Percentiles rank a stretch among this genome's conserved stretches.
Conservation (phyloP, 352 stramenopile species). For the Pythium periplocum region DNA sequence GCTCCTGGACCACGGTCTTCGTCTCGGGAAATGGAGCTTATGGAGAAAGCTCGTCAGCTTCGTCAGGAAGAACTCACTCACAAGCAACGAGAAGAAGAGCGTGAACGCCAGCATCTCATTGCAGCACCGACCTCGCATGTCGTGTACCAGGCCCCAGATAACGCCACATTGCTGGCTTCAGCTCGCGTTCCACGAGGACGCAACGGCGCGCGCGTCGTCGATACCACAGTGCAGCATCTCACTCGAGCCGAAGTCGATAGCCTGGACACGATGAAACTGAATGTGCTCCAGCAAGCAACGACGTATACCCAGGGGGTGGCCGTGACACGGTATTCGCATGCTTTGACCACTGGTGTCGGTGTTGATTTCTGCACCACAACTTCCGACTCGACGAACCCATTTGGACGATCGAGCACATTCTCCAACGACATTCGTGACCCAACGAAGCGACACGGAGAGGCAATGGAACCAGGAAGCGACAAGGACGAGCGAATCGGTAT, state of each 20-base stretch:
- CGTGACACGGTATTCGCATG: constrained; percentile 69
- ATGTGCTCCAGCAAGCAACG: constrained; percentile 22
- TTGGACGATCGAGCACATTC: constrained; percentile 62
- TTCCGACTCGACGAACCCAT: constrained; percentile 53
- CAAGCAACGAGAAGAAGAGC: constrained; percentile 22
- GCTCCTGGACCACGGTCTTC: constrained; percentile 33
- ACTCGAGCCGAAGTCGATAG: constrained; percentile 65
- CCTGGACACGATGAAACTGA: constrained; percentile 66
- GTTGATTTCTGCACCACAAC: constrained; percentile 46
- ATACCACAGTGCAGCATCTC: constrained; percentile 48
- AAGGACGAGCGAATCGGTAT: constrained; percentile 49
- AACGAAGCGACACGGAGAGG: constrained; percentile 60
- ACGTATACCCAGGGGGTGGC: constrained; percentile 15
- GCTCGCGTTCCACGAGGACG: constrained; percentile 44
- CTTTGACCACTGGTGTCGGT: constrained; percentile 44
- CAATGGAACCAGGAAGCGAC: constrained; percentile 46
- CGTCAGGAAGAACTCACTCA: constrained; percentile 26
- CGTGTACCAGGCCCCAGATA: constrained; percentile 9
- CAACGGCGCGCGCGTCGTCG: constrained; percentile 46
- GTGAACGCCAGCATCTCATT: constrained; percentile 3
- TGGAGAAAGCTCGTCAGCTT: constrained; percentile 33
- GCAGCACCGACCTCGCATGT: constrained; percentile 5
- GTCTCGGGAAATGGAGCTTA: constrained; percentile 34
- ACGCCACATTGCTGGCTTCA: constrained; percentile 1
- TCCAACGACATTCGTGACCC: constrained; percentile 65